These are phyloP conservation scores for Fusarium tupiense DNA, from an alignment of 2,329 filamentous ascomycete species.

Conservation along the genomic window DNA sequence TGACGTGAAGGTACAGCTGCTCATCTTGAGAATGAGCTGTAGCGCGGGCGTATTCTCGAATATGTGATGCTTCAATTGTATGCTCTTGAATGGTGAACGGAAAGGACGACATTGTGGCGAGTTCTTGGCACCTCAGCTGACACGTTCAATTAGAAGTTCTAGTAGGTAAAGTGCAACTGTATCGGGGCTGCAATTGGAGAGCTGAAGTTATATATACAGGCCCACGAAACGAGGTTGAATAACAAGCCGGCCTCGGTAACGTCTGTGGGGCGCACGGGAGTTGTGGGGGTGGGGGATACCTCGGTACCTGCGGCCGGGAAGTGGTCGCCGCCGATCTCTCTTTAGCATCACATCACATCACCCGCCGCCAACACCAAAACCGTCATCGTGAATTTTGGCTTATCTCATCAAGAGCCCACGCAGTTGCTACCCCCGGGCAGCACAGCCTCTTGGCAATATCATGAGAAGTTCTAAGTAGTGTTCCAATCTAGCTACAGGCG, in stretches of 20 bases:
- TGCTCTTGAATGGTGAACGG: constrained; percentile 77
- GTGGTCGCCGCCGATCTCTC: constrained; percentile 17
- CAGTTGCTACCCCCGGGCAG: background rate
- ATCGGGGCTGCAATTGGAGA: background rate
- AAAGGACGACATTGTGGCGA: constrained; percentile 37
- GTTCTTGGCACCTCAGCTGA: background rate
- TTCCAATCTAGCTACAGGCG: background rate
- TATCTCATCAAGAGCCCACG: background rate
- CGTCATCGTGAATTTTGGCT: constrained; percentile 1
- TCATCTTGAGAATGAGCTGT: constrained; percentile 80
- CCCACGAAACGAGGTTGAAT: constrained; percentile 13
- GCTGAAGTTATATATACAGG: background rate
- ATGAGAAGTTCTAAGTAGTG: constrained; percentile 9
- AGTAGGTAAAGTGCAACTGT: background rate
- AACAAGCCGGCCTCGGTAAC: constrained; percentile 30
- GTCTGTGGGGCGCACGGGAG: constrained; percentile 16
- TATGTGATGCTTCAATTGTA: constrained; percentile 76
- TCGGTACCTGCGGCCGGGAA: constrained; percentile 36
- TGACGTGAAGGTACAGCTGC: constrained; percentile 76
- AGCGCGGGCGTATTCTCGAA: constrained; percentile 82
- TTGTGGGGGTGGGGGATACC: constrained; percentile 33
- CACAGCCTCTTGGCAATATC: background rate
- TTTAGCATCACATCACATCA: background rate
- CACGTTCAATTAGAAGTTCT: no score
- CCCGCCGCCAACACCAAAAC: background rate